phyloP scores from a whole-genome alignment of 192 early-diverging fungal genomes.

The Globomyces pollinis-pini region DNA sequence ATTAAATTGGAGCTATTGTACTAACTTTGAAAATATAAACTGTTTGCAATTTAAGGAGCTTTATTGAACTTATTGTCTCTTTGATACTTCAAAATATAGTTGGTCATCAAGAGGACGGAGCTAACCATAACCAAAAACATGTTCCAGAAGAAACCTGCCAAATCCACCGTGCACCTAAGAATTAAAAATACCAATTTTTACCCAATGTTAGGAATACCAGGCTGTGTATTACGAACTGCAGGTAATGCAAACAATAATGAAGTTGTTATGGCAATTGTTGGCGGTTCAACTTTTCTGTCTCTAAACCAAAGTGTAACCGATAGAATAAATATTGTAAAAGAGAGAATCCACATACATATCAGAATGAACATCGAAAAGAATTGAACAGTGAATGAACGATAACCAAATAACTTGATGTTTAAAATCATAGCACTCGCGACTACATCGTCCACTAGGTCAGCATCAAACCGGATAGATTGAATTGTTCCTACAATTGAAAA shows the following conservation, averaged over 20 bases:
- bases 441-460: background rate
- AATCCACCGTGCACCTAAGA: slow-evolving; percentile 13
- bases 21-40: too few species aligned
- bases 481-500: background rate
- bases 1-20: too few species aligned
- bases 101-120: slow-evolving; percentile 8
- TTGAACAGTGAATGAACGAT: slow-evolving; percentile 9
- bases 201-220: slow-evolving; percentile 19
- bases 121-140: slow-evolving; percentile 7
- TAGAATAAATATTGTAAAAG: slow-evolving; percentile 12
- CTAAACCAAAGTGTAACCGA: slow-evolving; percentile 17
- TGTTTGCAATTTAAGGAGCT: too few species aligned
- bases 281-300: slow-evolving; percentile 22
- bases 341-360: slow-evolving; percentile 20
- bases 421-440: background rate
- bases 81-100: slow-evolving; percentile 18
- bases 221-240: slow-evolving; percentile 21
- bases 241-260: slow-evolving; percentile 20
- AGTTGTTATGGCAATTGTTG: slow-evolving; percentile 15
- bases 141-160: slow-evolving; percentile 20
- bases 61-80: too few species aligned
- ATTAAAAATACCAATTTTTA: too few species aligned
- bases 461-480: slow-evolving; percentile 1
- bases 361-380: slow-evolving; percentile 20
- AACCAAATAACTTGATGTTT: background rate